Evolutionary conservation across 441 rosid species (phyloP), one percentile per base, ranked within the genome.

Genomic region (Populus hybrid): DNA sequence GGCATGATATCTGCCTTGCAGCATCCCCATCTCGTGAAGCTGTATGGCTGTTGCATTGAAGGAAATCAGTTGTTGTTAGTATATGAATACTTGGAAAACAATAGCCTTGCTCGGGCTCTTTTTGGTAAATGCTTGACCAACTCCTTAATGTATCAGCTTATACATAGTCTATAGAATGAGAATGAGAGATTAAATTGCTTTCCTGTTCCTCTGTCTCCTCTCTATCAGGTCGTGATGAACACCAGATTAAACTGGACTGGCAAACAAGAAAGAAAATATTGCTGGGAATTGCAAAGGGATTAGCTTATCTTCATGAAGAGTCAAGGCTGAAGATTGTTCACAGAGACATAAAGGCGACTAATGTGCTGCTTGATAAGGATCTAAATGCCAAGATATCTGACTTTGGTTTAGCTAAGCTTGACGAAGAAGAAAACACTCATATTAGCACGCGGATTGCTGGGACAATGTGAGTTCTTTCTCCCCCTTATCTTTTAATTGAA

Each of bases 401-500:
- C 77, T 93, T 93, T 20, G 98, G 98, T 75, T 85, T 90, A 75
- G 98, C 98, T 69, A 93, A 91, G 82, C 98, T 93, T 69, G 89
- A 91, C 71, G 95, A 93, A 80, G 92, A 89, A 26, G 97, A 90
- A 77, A 90, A 91, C 83, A 93, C 96, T 1, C 98, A 93, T 78
- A 91, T 93, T 75, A 93, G 93, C 85, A 93, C 97, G 23, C 77
- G 91, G 77, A 84, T 93, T 5, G 98, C 98, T 4, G 98, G 98
- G 79, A 93, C 98, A 65, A 84, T 89, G 97, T 90, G 74, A 86
- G 96, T 70, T 40, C 26, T 57, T 59, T 16, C 34, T 59, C 32
- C 40, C 69, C 54, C 5, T 46, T 46, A 4, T 11, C 46, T 10
- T 40, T 10, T 4, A 40, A 40, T 40, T 10, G 0, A 40, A 26